phyloP scores from a whole-genome alignment of 2,329 filamentous ascomycete genomes.

The Corinectria fuckeliana region DNA sequence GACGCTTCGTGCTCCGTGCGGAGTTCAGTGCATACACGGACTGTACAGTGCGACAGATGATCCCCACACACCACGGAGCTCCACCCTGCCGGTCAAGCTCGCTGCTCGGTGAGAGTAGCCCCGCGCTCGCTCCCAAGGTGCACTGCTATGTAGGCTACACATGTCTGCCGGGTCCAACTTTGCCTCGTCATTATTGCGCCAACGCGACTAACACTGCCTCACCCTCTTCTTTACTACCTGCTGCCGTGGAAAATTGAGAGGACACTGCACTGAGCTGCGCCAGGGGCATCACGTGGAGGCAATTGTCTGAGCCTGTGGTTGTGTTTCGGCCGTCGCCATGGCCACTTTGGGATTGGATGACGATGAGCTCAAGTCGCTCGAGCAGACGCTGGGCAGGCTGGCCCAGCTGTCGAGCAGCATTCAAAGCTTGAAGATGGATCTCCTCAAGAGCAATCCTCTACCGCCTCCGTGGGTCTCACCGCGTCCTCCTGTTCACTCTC shows the following conservation, averaged over 20 bases:
- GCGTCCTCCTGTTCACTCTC: not conserved
- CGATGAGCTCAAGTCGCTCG: conserved; percentile 71
- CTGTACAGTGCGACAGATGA: not conserved
- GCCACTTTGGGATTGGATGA: conserved; percentile 57
- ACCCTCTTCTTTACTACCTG: not conserved
- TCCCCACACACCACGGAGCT: not conserved
- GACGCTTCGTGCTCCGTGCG: not conserved
- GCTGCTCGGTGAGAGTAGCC: not conserved
- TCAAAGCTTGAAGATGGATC: conserved; percentile 65
- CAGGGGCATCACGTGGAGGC: not conserved
- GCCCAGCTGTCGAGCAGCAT: conserved; percentile 73
- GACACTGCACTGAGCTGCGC: not conserved
- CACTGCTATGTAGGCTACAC: too few relatives aligned
- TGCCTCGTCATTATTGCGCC: not conserved
- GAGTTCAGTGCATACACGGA: not conserved
- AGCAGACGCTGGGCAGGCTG: conserved; percentile 72
- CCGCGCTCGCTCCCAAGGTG: not conserved
- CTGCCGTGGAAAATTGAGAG: not conserved
- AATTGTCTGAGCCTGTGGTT: not conserved
- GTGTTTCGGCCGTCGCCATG: conserved; percentile 37
- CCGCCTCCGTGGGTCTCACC: conserved; percentile 64
- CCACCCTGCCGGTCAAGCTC: not conserved
- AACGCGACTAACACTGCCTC: not conserved
- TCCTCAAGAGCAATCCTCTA: conserved; percentile 68
- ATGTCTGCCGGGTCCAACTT: not conserved